Percentiles rank a stretch among this genome's conserved stretches.
These are phyloP conservation scores for Chlorella sp. DNA, from an alignment of 139 green algal species.

Conservation along the genomic window DNA sequence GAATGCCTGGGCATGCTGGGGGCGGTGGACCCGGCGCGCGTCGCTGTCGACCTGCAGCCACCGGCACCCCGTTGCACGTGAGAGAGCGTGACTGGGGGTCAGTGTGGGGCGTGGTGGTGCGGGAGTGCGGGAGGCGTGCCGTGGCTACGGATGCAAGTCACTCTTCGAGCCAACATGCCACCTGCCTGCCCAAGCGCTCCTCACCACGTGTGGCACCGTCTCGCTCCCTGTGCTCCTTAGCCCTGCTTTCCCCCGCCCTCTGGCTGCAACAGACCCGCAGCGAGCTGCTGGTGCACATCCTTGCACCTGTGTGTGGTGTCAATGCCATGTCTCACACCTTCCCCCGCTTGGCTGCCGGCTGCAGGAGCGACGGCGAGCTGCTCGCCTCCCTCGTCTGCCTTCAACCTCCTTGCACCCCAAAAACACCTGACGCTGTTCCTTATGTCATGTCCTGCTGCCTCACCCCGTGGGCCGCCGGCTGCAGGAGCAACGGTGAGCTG, in stretches of 20 bases:
- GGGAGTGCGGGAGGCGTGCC: background rate
- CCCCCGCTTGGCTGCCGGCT: too few species aligned
- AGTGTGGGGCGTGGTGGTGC: background rate
- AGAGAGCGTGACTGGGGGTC: background rate
- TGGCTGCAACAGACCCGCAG: too few species aligned
- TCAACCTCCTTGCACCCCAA: background rate
- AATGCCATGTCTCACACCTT: too few species aligned
- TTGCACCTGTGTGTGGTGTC: too few species aligned
- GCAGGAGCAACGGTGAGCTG: too few species aligned
- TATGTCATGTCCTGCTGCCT: too few species aligned
- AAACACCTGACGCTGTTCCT: background rate
- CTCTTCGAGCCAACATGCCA: background rate
- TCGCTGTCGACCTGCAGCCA: constrained; percentile 49
- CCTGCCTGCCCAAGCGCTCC: background rate
- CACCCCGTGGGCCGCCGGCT: too few species aligned
- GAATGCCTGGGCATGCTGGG: constrained; percentile 86
- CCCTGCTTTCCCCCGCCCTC: background rate
- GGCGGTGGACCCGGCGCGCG: constrained; percentile 77
- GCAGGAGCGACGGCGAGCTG: too few species aligned
- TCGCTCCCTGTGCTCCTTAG: background rate
- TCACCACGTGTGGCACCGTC: background rate
- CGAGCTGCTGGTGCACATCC: too few species aligned
- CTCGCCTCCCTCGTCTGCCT: background rate
- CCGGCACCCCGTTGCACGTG: constrained; percentile 20
- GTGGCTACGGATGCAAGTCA: background rate